Percentiles rank a stretch among this genome's conserved stretches.
These are phyloP conservation scores for Eragrostis curvula DNA, from an alignment of 176 grass and related monocot species.

Conservation along the genomic window DNA sequence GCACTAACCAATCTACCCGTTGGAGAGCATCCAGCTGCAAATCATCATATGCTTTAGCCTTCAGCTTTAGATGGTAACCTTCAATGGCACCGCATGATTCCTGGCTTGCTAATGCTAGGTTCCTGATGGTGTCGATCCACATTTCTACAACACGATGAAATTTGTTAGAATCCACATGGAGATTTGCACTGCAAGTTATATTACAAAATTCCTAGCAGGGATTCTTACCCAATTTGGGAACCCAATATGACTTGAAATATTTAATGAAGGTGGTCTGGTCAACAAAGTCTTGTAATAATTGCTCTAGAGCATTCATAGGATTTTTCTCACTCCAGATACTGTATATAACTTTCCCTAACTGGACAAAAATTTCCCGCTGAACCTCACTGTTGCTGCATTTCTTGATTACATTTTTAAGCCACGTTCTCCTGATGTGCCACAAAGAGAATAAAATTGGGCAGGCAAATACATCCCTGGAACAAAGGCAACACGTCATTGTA, in stretches of 20 bases:
- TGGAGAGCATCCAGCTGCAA: slow-evolving; percentile 77
- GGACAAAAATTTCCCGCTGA: slow-evolving; percentile 67
- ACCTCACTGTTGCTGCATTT: slow-evolving; percentile 81
- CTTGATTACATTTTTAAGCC: slow-evolving; percentile 89
- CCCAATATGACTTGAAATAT: slow-evolving; percentile 94
- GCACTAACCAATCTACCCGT: slow-evolving; percentile 91
- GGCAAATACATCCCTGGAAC: slow-evolving; percentile 71
- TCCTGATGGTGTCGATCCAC: slow-evolving; percentile 87
- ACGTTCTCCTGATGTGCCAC: slow-evolving; percentile 82
- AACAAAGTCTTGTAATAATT: slow-evolving; percentile 89
- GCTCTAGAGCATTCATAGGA: slow-evolving; percentile 64
- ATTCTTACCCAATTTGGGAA: slow-evolving; percentile 90
- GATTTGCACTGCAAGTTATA: slow-evolving; percentile 12
- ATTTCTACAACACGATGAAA: slow-evolving; percentile 68
- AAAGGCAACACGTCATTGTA: neutral
- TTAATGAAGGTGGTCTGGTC: slow-evolving; percentile 78
- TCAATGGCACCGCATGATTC: slow-evolving; percentile 83
- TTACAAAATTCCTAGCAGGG: neutral
- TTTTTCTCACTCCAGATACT: slow-evolving; percentile 71
- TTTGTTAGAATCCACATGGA: slow-evolving; percentile 1
- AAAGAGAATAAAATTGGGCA: slow-evolving; percentile 83
- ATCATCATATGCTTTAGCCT: slow-evolving; percentile 87
- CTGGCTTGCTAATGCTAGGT: slow-evolving; percentile 71
- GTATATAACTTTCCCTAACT: slow-evolving; percentile 73
- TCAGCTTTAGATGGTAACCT: slow-evolving; percentile 90